Conservation (phyloP, 2,329 filamentous ascomycete species). For the Alternaria brassicicola region DNA sequence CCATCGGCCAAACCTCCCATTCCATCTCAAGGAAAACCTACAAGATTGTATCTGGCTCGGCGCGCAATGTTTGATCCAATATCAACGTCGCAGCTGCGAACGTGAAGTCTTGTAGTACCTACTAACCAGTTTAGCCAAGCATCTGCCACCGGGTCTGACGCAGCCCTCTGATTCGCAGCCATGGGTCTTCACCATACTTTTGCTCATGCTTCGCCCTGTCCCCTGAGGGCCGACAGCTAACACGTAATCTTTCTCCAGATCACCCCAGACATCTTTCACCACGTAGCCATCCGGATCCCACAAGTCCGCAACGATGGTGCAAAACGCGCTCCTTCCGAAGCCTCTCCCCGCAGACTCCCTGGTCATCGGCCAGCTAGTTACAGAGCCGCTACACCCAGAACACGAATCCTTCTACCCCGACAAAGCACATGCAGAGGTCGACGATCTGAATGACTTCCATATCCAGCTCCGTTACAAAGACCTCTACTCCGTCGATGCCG, state of each 20-base stretch:
- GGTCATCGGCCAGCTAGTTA: conserved; percentile 46
- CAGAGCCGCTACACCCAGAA: conserved; percentile 47
- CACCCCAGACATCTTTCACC: not conserved
- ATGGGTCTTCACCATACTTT: conserved; percentile 18
- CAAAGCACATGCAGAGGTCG: conserved; percentile 40
- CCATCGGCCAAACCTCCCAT: conserved; percentile 1
- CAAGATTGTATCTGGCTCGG: conserved; percentile 4
- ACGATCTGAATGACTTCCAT: conserved; percentile 49
- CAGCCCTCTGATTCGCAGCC: conserved; percentile 27
- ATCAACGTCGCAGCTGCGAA: conserved; percentile 23
- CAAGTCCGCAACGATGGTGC: conserved; percentile 33
- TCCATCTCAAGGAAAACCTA: conserved; percentile 4
- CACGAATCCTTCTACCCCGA: conserved; percentile 46
- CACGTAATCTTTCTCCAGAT: not conserved
- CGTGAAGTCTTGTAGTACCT: conserved; percentile 23
- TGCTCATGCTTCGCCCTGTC: conserved; percentile 2
- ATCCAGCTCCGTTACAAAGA: conserved; percentile 50
- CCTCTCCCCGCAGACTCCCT: conserved; percentile 44
- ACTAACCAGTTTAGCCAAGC: conserved; percentile 30
- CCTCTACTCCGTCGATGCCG: conserved; percentile 45
- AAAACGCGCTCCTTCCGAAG: conserved; percentile 46
- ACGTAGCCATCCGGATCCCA: not conserved
- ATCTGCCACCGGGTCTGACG: conserved; percentile 22
- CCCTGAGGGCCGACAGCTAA: conserved; percentile 2
- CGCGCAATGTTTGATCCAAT: conserved; percentile 25